phyloP scores from a whole-genome alignment of 2,329 filamentous ascomycete genomes.

The Bipolaris gigantea region DNA sequence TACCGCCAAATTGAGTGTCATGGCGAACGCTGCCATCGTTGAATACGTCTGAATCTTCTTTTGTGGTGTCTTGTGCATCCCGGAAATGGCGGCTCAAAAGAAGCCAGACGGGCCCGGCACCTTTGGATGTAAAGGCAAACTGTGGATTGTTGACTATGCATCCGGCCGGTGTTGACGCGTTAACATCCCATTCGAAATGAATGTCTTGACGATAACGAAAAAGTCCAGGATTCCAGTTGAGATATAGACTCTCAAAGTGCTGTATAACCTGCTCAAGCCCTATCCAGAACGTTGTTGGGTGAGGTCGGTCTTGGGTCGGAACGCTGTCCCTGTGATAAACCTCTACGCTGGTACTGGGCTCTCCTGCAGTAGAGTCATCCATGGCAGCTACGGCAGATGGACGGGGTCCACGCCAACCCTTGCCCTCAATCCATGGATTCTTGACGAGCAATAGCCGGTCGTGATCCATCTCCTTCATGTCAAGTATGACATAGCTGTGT shows the following conservation, averaged over 20 bases:
- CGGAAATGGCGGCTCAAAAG: conserved; percentile 85
- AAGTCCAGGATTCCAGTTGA: conserved; percentile 93
- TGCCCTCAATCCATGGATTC: conserved; percentile 91
- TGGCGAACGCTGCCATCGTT: conserved; percentile 35
- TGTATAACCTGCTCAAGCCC: conserved; percentile 83
- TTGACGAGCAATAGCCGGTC: conserved; percentile 79
- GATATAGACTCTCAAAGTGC: conserved; percentile 91
- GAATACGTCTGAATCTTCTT: conserved; percentile 36
- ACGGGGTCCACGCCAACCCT: conserved; percentile 66
- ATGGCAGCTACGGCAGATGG: conserved; percentile 22
- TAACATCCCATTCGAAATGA: conserved; percentile 82
- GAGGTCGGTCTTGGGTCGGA: conserved; percentile 38
- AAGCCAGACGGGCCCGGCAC: conserved; percentile 73
- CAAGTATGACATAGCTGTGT: conserved; percentile 91
- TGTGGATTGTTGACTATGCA: conserved; percentile 71
- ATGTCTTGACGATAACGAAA: conserved; percentile 83
- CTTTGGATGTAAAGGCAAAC: conserved; percentile 57
- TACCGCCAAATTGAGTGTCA: conserved; percentile 25
- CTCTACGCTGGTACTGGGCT: conserved; percentile 22
- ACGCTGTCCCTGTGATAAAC: conserved; percentile 32
- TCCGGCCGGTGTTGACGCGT: conserved; percentile 63
- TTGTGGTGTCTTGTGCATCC: conserved; percentile 50
- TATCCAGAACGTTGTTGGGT: conserved; percentile 91
- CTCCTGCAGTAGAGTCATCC: conserved; percentile 21
- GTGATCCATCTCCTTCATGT: conserved; percentile 67